Evolutionary conservation across 192 early-diverging fungal genomes (phyloP).

Genomic region (Coemansia sp.): DNA sequence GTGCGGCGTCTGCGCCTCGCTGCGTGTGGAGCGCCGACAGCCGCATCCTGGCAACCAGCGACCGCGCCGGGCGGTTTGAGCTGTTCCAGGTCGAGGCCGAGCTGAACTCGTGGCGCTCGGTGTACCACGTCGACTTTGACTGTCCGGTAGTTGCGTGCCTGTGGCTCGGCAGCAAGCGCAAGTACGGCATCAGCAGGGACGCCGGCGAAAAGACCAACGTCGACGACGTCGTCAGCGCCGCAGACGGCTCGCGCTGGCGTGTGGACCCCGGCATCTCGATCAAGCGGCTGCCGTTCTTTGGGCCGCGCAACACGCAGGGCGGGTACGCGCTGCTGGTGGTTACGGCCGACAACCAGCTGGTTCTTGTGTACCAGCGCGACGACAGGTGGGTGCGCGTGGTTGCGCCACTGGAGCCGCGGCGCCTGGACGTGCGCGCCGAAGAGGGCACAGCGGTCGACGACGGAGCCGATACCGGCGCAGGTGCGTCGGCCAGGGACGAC

Average conservation of each 20-base stretch:
- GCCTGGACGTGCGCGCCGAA: constrained; percentile 10
- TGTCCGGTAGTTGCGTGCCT: constrained; percentile 45
- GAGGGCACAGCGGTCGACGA: background rate
- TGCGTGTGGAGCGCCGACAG: constrained; percentile 51
- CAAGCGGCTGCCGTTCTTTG: constrained; percentile 51
- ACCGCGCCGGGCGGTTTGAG: constrained; percentile 50
- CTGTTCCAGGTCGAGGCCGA: constrained; percentile 38
- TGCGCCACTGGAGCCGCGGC: constrained; percentile 33
- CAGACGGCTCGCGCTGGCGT: constrained; percentile 19
- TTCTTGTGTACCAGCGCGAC: constrained; percentile 52
- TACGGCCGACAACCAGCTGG: constrained; percentile 49
- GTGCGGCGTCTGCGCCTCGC: constrained; percentile 44
- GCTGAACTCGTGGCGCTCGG: constrained; percentile 46
- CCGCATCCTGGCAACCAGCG: constrained; percentile 39
- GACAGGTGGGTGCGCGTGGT: constrained; percentile 48
- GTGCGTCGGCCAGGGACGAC: constrained; percentile 17
- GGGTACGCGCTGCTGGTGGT: constrained; percentile 48
- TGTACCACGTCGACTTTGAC: constrained; percentile 50
- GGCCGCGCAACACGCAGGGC: constrained; percentile 53
- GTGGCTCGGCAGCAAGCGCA: constrained; percentile 48
- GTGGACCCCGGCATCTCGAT: constrained; percentile 39
- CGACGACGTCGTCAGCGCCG: background rate
- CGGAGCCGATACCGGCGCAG: background rate
- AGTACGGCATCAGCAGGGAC: constrained; percentile 48
- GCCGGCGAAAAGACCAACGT: constrained; percentile 2